These are phyloP conservation scores for Venturia effusa DNA, from an alignment of 2,329 filamentous ascomycete genomes.

Conservation along the genomic window DNA sequence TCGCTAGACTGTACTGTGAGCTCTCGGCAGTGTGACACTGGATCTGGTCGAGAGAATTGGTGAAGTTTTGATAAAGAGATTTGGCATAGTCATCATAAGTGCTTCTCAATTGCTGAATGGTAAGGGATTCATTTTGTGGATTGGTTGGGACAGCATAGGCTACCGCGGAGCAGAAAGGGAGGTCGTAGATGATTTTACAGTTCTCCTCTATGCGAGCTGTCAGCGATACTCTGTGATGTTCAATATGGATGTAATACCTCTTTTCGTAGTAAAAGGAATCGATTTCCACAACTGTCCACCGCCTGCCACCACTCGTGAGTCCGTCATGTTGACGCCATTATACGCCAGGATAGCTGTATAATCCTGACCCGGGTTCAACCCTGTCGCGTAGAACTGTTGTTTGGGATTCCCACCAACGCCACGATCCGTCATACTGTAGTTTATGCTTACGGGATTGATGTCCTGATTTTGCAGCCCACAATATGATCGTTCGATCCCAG, in stretches of 20 bases:
- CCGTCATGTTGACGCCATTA: slow-evolving; percentile 5
- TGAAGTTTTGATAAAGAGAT: slow-evolving; percentile 64
- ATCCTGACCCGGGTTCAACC: slow-evolving; percentile 60
- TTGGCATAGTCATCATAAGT: slow-evolving; percentile 72
- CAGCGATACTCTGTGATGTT: neutral
- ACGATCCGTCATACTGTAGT: slow-evolving; percentile 53
- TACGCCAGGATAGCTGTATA: slow-evolving; percentile 59
- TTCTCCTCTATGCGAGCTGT: slow-evolving; percentile 49
- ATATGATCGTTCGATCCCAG: slow-evolving; percentile 67
- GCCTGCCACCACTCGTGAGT: slow-evolving; percentile 44
- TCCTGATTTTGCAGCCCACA: slow-evolving; percentile 66
- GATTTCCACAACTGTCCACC: slow-evolving; percentile 65
- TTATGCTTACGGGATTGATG: slow-evolving; percentile 48
- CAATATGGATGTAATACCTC: slow-evolving; percentile 42
- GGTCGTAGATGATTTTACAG: slow-evolving; percentile 74
- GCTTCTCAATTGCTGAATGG: slow-evolving; percentile 49
- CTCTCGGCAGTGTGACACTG: slow-evolving; percentile 68
- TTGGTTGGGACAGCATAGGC: slow-evolving; percentile 89
- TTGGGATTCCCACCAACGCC: slow-evolving; percentile 60
- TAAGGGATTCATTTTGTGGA: slow-evolving; percentile 23
- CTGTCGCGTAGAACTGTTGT: slow-evolving; percentile 77
- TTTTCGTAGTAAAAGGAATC: slow-evolving; percentile 68
- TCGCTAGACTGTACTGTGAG: slow-evolving; percentile 70
- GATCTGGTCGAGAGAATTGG: slow-evolving; percentile 70
- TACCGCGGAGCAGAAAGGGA: slow-evolving; percentile 80